phyloP scores from a whole-genome alignment of 495 filamentous ascomycete species.

The Sporormia fimetaria region DNA sequence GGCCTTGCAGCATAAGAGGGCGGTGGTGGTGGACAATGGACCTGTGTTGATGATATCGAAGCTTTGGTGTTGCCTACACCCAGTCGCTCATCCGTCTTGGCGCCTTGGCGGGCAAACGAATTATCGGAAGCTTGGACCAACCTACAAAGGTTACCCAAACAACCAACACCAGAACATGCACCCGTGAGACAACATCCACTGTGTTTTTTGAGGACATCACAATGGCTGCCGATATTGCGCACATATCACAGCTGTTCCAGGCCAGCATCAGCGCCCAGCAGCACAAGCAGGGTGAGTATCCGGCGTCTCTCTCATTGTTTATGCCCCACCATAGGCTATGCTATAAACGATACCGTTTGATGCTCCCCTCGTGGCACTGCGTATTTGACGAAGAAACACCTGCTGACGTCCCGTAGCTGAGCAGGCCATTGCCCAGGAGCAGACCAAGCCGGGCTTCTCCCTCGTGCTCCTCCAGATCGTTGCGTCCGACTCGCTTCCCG shows the following conservation, averaged over 20 bases:
- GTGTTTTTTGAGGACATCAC: constrained; percentile 28
- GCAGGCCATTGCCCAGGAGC: constrained; percentile 56
- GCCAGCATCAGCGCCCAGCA: constrained; percentile 74
- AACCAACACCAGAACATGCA: no score
- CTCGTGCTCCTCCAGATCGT: constrained; percentile 79
- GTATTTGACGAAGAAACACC: no score
- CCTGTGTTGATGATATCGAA: no score
- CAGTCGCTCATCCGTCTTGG: no score
- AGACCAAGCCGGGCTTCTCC: constrained; percentile 77
- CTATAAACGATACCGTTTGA: not conserved
- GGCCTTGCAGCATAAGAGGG: no score
- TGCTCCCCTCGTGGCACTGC: not conserved
- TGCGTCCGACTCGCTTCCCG: constrained; percentile 52
- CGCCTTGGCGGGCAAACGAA: no score
- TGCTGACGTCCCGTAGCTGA: constrained; percentile 52
- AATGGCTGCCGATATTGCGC: constrained; percentile 67
- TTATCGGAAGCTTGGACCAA: no score
- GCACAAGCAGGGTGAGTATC: constrained; percentile 69
- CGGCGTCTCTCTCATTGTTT: not conserved
- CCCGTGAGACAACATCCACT: constrained; percentile 10
- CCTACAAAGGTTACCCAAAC: no score
- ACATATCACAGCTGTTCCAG: constrained; percentile 67
- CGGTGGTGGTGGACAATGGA: no score
- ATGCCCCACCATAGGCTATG: not conserved
- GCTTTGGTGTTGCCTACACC: no score